Evolutionary conservation across 257 asterid genomes (phyloP).

Genomic region (Solanum appendiculatum): DNA sequence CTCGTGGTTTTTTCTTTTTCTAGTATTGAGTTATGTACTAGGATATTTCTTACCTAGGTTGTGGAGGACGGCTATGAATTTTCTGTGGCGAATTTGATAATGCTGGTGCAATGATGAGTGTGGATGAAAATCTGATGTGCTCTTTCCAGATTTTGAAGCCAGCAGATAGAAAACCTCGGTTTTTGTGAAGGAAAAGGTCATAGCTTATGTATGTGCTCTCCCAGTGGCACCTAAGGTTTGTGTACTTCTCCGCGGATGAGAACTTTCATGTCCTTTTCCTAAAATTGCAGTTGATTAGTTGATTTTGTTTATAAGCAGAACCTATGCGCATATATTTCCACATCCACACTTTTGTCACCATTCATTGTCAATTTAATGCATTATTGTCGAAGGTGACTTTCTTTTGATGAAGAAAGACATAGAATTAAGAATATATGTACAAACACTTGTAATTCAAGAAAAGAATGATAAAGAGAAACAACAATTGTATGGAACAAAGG

Average conservation of each 20-base stretch:
- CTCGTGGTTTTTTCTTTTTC: background rate
- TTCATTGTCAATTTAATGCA: background rate
- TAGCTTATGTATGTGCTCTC: background rate
- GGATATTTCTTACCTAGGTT: constrained; percentile 6
- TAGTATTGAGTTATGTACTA: background rate
- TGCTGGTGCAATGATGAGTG: constrained; percentile 30
- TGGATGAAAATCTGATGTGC: constrained; percentile 27
- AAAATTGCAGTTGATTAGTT: background rate
- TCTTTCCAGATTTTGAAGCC: constrained; percentile 28
- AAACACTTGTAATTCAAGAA: background rate
- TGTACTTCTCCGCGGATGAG: background rate
- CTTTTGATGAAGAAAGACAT: background rate
- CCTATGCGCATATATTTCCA: background rate
- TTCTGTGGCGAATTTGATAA: constrained; percentile 27
- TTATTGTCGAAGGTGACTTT: background rate
- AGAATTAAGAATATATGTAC: background rate
- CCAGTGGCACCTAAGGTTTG: constrained; percentile 1
- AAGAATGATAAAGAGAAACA: background rate
- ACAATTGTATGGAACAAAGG: background rate
- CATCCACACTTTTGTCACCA: background rate
- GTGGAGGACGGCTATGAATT: constrained; percentile 30
- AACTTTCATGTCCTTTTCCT: background rate
- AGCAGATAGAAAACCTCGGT: constrained; percentile 16
- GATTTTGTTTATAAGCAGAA: background rate
- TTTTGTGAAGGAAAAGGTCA: constrained; percentile 5